phyloP scores from a whole-genome alignment of 2,329 filamentous ascomycete species.

The Sclerotinia glacialis region DNA sequence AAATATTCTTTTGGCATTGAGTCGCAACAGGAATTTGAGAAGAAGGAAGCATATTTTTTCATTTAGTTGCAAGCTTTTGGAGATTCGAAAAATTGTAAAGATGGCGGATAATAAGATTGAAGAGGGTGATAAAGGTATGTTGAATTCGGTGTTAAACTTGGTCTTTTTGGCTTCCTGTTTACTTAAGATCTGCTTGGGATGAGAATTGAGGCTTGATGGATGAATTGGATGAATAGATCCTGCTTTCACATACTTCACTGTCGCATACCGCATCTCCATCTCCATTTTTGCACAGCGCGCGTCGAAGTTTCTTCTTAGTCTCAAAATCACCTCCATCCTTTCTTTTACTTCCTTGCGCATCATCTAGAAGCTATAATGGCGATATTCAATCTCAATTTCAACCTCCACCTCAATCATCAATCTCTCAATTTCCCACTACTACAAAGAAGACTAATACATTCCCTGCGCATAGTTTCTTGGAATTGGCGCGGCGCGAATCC shows the following conservation, averaged over 20 bases:
- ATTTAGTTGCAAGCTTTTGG: not conserved
- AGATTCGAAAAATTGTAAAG: not conserved
- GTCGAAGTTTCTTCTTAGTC: not conserved
- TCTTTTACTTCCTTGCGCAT: not conserved
- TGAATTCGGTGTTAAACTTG: constrained; percentile 16
- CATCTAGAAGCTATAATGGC: not conserved
- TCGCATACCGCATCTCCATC: not conserved
- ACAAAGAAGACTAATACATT: not conserved
- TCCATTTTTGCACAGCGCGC: not conserved
- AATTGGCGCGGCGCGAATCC: constrained; percentile 56
- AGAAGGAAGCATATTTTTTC: no score
- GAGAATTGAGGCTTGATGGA: not conserved
- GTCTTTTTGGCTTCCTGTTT: not conserved
- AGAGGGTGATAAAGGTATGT: constrained; percentile 50
- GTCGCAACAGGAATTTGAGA: constrained; percentile 24
- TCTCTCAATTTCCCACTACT: not conserved
- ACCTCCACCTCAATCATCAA: no score
- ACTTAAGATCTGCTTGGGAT: not conserved
- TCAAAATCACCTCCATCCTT: not conserved
- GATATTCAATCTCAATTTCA: not conserved
- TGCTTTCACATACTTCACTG: not conserved
- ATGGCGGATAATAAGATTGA: constrained; percentile 50
- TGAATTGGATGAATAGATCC: no score
- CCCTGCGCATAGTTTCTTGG: constrained; percentile 54
- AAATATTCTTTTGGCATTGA: constrained; percentile 22